A percentile compares a stretch with the other conserved stretches of the same genome.
These are phyloP conservation scores for Adansonia digitata DNA, from an alignment of 345 rosid genomes.

Conservation along the genomic window DNA sequence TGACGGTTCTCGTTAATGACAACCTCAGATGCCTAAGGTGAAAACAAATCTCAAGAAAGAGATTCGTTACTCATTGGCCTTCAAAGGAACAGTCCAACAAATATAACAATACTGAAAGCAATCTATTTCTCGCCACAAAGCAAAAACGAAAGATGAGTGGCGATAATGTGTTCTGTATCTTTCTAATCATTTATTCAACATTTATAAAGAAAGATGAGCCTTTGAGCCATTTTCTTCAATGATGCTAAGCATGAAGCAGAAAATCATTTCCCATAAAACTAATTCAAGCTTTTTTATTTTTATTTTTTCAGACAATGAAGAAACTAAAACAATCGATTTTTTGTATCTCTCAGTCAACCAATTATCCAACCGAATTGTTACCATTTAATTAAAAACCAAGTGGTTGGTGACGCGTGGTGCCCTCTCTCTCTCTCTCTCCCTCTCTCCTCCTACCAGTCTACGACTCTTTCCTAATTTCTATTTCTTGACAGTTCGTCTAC, in stretches of 20 bases:
- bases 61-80: background rate
- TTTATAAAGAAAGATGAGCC: background rate
- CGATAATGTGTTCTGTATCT: background rate
- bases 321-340: too few species aligned
- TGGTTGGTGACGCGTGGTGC: background rate
- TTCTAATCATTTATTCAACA: background rate
- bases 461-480: background rate
- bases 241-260: slow-evolving; percentile 5
- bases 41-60: too few species aligned
- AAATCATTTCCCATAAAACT: background rate
- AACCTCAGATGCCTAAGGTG: too few species aligned
- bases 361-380: background rate
- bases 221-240: background rate
- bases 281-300: too few species aligned
- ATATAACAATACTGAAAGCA: background rate
- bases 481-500: background rate
- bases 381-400: background rate
- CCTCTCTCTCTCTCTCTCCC: too few species aligned
- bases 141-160: background rate
- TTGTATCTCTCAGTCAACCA: too few species aligned
- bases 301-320: background rate
- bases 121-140: background rate
- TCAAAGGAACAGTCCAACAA: background rate
- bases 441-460: background rate
- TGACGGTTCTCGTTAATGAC: too few species aligned